Percentiles rank a stretch among this genome's conserved stretches.
Evolutionary conservation across 768 basidiomycete genomes (phyloP).

Genomic region (Boletus barrowsii): DNA sequence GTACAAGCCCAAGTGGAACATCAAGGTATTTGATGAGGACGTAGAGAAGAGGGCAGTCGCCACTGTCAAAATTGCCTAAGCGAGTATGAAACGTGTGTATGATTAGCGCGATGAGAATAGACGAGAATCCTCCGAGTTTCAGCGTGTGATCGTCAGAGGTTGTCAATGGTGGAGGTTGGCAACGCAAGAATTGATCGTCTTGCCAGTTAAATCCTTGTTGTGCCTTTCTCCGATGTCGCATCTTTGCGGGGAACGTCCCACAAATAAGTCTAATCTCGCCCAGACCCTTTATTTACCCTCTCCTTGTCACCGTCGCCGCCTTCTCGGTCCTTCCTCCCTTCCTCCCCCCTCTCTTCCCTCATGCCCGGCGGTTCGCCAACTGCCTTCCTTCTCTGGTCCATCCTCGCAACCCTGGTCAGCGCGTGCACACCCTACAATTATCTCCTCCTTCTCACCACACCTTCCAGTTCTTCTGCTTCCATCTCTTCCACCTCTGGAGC

Average conservation of each 20-base stretch:
- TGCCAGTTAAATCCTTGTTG: no score
- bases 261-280: conserved; percentile 12
- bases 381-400: conserved; percentile 74
- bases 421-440: not conserved
- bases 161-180: not conserved
- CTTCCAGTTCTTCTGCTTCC: conserved; percentile 60
- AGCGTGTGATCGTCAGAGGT: not conserved
- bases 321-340: not conserved
- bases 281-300: not conserved
- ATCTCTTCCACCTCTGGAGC: conserved; percentile 73
- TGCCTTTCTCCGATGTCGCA: not conserved
- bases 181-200: not conserved
- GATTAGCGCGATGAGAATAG: not conserved
- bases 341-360: conserved; percentile 16
- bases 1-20: conserved; percentile 63
- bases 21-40: conserved; percentile 67
- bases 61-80: conserved; percentile 33
- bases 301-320: not conserved
- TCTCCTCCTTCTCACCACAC: not conserved
- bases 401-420: conserved; percentile 62
- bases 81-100: not conserved
- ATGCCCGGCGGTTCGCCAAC: conserved; percentile 76
- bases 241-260: conserved; percentile 24
- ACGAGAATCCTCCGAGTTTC: not conserved
- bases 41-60: conserved; percentile 43